Evolutionary conservation across 2,329 filamentous ascomycete species (phyloP), one percentile per base, ranked within the genome.

Genomic region (Aspergillus intermedius): DNA sequence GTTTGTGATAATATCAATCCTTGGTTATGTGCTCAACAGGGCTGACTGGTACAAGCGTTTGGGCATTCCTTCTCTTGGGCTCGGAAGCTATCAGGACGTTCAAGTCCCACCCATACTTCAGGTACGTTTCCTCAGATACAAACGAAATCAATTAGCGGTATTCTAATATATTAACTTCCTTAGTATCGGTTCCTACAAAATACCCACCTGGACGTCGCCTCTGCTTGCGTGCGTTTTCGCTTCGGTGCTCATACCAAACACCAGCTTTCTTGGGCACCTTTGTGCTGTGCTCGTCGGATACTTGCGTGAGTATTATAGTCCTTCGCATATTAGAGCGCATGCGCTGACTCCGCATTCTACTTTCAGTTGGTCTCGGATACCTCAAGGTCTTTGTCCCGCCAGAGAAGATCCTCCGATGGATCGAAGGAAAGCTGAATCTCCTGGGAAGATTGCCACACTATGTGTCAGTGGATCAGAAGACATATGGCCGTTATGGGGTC

Each of bases 401-500:
- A 2, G 93, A 97, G 70, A 87, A 86, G 79, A 80, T 86, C 23
- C 75, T 97, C 48, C 80, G 90, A 55, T 97, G 87, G 83, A 78
- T 96, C 48, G 93, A 98, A 71, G 82, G 81, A 15, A 94, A 91
- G 65, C 73, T 97, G 51, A 93, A 95, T 62, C 77, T 97, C 8
- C 76, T 95, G 19, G 87, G 83, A 17, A 79, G 89, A 50, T 72
- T 97, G 22, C 91, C 91, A 41, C 88, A 95, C 70, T 97, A 95
- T 62, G 86, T 97, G 43, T 94, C 88, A 49, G 84, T 96, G 13
- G 91, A 97, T 63, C 91, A 95, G 70, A 96, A 95, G 77, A 95
- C 88, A 5, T 95, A 91, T 62, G 91, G 91, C 6, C 80, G 91
- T 46, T 96, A 95, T 60, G 91, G 91, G 2, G 87, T 96, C 12